Percentiles rank a stretch among this genome's conserved stretches.
Evolutionary conservation across 768 basidiomycete genomes (phyloP).

Genomic region (Mycena rebaudengoi): DNA sequence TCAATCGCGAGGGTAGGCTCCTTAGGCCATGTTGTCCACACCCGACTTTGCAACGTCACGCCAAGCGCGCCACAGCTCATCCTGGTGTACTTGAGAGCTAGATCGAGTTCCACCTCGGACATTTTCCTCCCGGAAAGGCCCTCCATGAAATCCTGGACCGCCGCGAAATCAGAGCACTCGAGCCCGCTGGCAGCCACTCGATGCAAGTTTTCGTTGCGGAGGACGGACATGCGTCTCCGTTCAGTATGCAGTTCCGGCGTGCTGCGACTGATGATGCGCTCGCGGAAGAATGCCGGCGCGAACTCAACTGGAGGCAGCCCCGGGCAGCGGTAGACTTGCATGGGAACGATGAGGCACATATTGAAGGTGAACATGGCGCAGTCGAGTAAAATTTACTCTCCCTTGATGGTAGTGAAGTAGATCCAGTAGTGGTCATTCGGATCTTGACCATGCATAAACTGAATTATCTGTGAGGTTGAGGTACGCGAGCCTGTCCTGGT

Average conservation of each 20-base stretch:
- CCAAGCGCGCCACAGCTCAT: constrained; percentile 16
- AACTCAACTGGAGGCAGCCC: constrained; percentile 19
- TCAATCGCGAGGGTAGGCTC: constrained; percentile 32
- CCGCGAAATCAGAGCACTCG: constrained; percentile 8
- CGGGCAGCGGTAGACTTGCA: constrained; percentile 23
- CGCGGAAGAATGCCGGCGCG: constrained; percentile 38
- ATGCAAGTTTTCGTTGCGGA: constrained; percentile 36
- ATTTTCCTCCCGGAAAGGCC: constrained; percentile 35
- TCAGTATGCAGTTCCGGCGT: constrained; percentile 25
- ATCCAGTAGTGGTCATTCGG: constrained; percentile 59
- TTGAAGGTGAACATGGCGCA: constrained; percentile 54
- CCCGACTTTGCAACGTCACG: constrained; percentile 18
- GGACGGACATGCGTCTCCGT: constrained; percentile 36
- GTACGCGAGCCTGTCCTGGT: constrained; percentile 48
- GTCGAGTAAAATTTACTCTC: constrained; percentile 51
- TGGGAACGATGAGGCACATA: constrained; percentile 37
- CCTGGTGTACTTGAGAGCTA: constrained; percentile 25
- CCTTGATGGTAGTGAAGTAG: constrained; percentile 53
- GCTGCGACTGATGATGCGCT: constrained; percentile 19
- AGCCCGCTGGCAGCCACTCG: constrained; percentile 19
- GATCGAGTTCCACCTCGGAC: constrained; percentile 29
- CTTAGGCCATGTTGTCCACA: constrained; percentile 33
- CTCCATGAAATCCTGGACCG: constrained; percentile 39
- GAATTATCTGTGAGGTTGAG: constrained; percentile 31
- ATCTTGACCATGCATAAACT: constrained; percentile 46